Percentiles rank a stretch among this genome's conserved stretches.
phyloP scores from a whole-genome alignment of 2,329 filamentous ascomycete species.

The Calycina herbarum region DNA sequence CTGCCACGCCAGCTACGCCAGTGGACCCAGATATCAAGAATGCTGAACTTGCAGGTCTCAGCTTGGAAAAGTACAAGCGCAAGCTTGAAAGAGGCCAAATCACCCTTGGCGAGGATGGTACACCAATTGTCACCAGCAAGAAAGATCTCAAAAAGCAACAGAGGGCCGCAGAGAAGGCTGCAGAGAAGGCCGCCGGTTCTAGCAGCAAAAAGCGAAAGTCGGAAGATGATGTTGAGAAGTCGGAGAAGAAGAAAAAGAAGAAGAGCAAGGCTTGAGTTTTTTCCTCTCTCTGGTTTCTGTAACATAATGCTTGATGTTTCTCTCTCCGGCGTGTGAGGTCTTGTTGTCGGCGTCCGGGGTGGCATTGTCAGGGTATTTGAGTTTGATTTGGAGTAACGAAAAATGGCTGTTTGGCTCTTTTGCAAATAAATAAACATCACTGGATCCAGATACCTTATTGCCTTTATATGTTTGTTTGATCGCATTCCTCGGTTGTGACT shows the following conservation, averaged over 20 bases:
- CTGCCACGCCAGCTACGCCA: slow-evolving; percentile 42
- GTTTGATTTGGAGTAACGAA: slow-evolving; percentile 17
- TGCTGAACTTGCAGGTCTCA: slow-evolving; percentile 67
- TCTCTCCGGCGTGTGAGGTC: slow-evolving; percentile 18
- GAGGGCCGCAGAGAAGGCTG: slow-evolving; percentile 54
- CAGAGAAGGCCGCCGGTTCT: slow-evolving; percentile 25
- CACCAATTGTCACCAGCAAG: slow-evolving; percentile 68
- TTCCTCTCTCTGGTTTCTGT: slow-evolving; percentile 23
- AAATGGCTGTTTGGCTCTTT: slow-evolving; percentile 9
- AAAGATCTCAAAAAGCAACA: slow-evolving; percentile 74
- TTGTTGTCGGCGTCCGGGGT: slow-evolving; percentile 19
- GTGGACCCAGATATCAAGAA: slow-evolving; percentile 47
- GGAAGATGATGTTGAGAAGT: slow-evolving; percentile 58
- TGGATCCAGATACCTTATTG: slow-evolving; percentile 11
- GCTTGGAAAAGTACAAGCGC: slow-evolving; percentile 74
- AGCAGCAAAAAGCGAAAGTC: slow-evolving; percentile 70
- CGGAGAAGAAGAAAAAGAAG: slow-evolving; percentile 61
- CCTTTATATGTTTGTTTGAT: not conserved
- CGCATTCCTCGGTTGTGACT: not conserved
- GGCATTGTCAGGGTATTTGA: slow-evolving; percentile 15
- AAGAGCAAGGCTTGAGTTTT: slow-evolving; percentile 37
- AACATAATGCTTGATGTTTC: slow-evolving; percentile 27
- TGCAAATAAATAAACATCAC: not conserved
- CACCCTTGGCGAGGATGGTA: slow-evolving; percentile 63
- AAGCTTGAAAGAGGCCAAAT: slow-evolving; percentile 78